These are phyloP conservation scores for Ampelocalamus luodianensis DNA, from an alignment of 176 grass and related monocot genomes.

Conservation along the genomic window DNA sequence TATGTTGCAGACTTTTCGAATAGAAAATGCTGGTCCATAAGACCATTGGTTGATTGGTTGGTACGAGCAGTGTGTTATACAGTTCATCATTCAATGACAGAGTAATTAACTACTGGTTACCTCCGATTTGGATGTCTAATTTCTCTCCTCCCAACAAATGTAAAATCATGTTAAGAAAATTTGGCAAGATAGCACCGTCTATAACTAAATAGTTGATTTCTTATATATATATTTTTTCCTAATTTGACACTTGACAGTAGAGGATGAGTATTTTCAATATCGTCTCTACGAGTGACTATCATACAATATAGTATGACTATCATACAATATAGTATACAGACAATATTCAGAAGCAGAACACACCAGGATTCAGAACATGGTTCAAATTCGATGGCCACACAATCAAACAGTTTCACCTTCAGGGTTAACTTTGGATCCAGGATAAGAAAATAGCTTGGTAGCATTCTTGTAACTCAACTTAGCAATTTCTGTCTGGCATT, in stretches of 20 bases:
- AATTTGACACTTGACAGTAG: background rate
- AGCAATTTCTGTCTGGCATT: conserved; percentile 68
- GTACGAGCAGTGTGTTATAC: background rate
- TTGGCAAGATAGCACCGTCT: background rate
- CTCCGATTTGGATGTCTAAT: background rate
- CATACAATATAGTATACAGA: background rate
- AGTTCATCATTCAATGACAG: background rate
- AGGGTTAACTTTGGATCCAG: conserved; percentile 66
- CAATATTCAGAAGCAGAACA: background rate
- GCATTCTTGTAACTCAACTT: conserved; percentile 80
- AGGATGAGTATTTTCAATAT: background rate
- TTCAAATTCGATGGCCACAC: background rate
- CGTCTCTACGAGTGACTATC: background rate
- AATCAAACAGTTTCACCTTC: conserved; percentile 32
- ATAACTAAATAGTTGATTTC: background rate
- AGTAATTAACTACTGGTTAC: background rate
- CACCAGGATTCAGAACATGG: conserved; percentile 21
- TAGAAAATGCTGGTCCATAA: background rate
- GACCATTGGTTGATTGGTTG: background rate
- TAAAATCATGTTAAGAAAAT: background rate
- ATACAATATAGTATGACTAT: no score
- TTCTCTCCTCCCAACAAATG: background rate
- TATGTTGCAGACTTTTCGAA: background rate
- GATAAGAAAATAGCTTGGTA: conserved; percentile 75
- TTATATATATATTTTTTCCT: background rate